Percentiles rank a stretch among this genome's conserved stretches.
Conservation (phyloP, 2,329 filamentous ascomycete genomes). For the Exophiala calicioides region DNA sequence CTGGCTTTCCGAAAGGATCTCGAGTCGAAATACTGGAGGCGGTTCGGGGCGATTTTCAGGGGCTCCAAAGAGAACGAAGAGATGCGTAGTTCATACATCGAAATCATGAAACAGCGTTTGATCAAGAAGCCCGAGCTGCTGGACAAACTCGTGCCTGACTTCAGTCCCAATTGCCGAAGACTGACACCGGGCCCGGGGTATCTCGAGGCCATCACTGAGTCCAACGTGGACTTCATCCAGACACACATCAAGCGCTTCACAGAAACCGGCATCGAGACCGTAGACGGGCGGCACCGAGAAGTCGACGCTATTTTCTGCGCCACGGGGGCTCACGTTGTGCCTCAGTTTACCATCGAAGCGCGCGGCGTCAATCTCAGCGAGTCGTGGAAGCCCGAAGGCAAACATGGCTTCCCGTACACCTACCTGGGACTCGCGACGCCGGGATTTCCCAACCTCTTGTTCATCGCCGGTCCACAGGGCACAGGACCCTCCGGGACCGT, state of each 20-base stretch:
- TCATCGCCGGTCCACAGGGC: slow-evolving; percentile 43
- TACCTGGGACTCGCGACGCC: slow-evolving; percentile 44
- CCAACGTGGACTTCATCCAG: slow-evolving; percentile 64
- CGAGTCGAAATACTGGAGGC: slow-evolving; percentile 33
- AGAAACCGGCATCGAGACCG: slow-evolving; percentile 46
- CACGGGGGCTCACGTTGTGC: slow-evolving; percentile 40
- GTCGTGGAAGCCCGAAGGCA: slow-evolving; percentile 35
- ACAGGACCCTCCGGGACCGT: slow-evolving; percentile 64
- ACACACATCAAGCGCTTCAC: slow-evolving; percentile 61
- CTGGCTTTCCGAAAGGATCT: slow-evolving; percentile 39
- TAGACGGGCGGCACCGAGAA: slow-evolving; percentile 24
- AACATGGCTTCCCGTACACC: slow-evolving; percentile 34
- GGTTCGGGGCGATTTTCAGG: slow-evolving; percentile 29
- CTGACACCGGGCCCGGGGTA: slow-evolving; percentile 66
- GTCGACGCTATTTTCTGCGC: slow-evolving; percentile 38
- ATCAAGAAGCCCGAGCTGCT: slow-evolving; percentile 38
- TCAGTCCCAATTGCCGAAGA: slow-evolving; percentile 43
- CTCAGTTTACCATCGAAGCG: slow-evolving; percentile 37
- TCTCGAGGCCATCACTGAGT: slow-evolving; percentile 62
- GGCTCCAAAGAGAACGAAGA: slow-evolving; percentile 22
- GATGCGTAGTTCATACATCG: slow-evolving; percentile 22
- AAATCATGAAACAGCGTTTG: slow-evolving; percentile 28
- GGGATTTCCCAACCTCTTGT: slow-evolving; percentile 50
- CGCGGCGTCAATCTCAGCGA: slow-evolving; percentile 31
- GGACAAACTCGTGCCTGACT: slow-evolving; percentile 42